Base-by-base conservation (phyloP, 805 yeast genomes). In the Saturnispora sanitii region DNA sequence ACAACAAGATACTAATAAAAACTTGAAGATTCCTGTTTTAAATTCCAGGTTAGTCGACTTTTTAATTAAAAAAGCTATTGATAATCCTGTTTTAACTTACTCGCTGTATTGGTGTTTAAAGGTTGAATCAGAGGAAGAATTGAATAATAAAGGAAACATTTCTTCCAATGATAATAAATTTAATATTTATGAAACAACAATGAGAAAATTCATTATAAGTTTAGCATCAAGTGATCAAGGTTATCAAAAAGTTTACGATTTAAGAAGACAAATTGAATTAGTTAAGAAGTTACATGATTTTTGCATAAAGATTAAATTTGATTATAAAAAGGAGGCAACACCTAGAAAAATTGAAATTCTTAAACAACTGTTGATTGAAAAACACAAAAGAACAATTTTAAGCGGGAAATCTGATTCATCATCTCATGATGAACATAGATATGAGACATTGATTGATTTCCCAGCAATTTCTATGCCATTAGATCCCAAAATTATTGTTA, bases 31-130 rank as follows among this genome's bases (percentile, higher is more conserved):
- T 44, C 45, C 13, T 33, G 42, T 3, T 29, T 51, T 5, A 26
- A 35, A 17, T 9, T 42, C 90, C 0, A 86, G 88, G 0, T 61
- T 82, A 38, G 83, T 85, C 1, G 73, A 75, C 39, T 87, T 90
- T 54, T 63, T 92, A 31, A 79, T 88, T 32, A 77, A 77, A 21
- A 68, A 90, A 35, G 78, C 95, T 0, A 65, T 79, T 1, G 64
- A 71, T 16, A 82, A 81, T 54, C 71, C 73, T 17, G 65, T 72
- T 16, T 64, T 94, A 31, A 92, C 95, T 0, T 87, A 79, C 54
- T 85, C 73, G 54, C 76, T 94, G 45, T 88, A 85, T 58, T 92
- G 98, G 97, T 85, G 81, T 55, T 71, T 92, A 38, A 80, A 79
- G 48, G 95, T 94, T 2, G 96, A 90, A 53, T 73, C 81, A 23